These are phyloP conservation scores for Vitis hybrid DNA, from an alignment of 177 flowering plant species.

Conservation along the genomic window DNA sequence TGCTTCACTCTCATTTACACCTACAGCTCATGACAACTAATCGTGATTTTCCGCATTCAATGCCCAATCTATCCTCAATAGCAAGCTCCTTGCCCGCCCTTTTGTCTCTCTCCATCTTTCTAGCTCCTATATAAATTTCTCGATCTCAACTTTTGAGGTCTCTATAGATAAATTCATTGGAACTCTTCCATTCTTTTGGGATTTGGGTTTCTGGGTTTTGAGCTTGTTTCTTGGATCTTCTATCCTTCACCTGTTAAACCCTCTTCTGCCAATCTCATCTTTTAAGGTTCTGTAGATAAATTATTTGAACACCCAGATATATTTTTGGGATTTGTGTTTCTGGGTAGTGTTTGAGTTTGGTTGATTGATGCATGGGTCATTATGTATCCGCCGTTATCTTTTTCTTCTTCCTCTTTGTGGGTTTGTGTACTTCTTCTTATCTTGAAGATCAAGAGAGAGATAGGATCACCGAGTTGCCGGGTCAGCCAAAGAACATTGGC, in stretches of 20 bases:
- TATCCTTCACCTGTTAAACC: too few relatives aligned
- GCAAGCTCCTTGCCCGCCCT: not conserved
- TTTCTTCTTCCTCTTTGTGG: conserved; percentile 28
- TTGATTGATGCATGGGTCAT: conserved; percentile 37
- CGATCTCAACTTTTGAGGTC: conserved; percentile 1
- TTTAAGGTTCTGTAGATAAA: not conserved
- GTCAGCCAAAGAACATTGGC: conserved; percentile 68
- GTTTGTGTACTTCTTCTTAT: conserved; percentile 24
- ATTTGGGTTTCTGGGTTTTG: conserved; percentile 8
- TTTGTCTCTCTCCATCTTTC: not conserved
- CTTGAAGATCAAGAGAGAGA: conserved; percentile 56
- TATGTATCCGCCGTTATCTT: conserved; percentile 22
- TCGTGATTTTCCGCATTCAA: conserved; percentile 3
- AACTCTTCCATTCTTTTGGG: conserved; percentile 5
- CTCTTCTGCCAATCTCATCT: conserved; percentile 1
- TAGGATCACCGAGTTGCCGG: conserved; percentile 67
- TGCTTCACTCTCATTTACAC: not conserved
- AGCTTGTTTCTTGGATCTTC: not conserved
- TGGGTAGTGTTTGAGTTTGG: conserved; percentile 26
- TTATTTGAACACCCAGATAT: conserved; percentile 21
- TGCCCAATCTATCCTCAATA: not conserved
- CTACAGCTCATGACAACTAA: conserved; percentile 11
- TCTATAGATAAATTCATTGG: conserved; percentile 1
- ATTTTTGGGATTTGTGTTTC: conserved; percentile 35
- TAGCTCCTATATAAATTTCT: not conserved